Evolutionary conservation across 768 basidiomycete species (phyloP), one percentile per base, ranked within the genome.

Genomic region (Lentinula raphanica): DNA sequence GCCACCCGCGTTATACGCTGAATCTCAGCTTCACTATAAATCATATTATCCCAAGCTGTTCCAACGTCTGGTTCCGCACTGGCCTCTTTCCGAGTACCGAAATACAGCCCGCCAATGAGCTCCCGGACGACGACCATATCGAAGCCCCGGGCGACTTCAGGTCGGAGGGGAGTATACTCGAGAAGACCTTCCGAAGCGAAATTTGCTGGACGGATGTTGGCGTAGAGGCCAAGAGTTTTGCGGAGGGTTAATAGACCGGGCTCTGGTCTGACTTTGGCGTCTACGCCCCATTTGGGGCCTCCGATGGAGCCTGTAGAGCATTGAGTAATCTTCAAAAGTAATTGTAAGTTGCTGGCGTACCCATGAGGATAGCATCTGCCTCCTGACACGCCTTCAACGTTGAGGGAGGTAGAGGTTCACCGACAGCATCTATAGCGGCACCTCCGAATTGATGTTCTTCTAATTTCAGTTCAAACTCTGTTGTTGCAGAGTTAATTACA

Each of bases 261-360:
- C 71, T 99, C 97, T 17, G 97, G 97, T 57, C 97, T 87, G 55
- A 98, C 84, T 70, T 88, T 87, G 60, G 84, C 81, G 58, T 86
- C 83, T 2, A 95, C 89, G 49, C 94, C 95, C 97, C 97, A 99
- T 74, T 98, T 98, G 13, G 97, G 97, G n/a, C 97, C 97, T 59
- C 97, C 97, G 63, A 98, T 91, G 19, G 96, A 88, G 63, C 96
- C 96, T 98, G 58, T 1, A 27, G 17, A n/a, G 21, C 21, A 40
- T 32, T 53, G 45, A 66, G 39, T 63, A 58, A n/a, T 19, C 35
- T 15, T 51, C 42, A 4, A 13, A 28, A 40, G 50, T 50, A 44
- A 44, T 19, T 51, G 25, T 54, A 15, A 23, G 44, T 46, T 50
- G 29, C 23, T 6, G n/a, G 65, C 80, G 49, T 65, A 94, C 97